These are phyloP conservation scores for Cordyceps javanica DNA, from an alignment of 2,329 filamentous ascomycete species.

Conservation along the genomic window DNA sequence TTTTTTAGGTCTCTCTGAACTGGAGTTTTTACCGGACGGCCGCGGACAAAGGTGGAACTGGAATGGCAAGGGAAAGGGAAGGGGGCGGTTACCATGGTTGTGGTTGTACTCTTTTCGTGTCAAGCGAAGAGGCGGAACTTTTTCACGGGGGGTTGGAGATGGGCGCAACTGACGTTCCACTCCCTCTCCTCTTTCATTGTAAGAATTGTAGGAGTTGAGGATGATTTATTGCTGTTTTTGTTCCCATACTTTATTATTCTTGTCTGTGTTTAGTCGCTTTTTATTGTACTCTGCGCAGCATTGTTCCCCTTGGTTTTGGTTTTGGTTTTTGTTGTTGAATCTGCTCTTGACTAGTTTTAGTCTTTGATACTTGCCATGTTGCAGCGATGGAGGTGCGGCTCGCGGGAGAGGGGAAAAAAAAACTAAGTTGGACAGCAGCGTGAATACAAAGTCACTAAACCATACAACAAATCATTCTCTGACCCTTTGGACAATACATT, in stretches of 20 bases:
- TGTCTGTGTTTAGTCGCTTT: conserved; percentile 3
- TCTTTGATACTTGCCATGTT: conserved; percentile 8
- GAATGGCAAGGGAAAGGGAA: background rate
- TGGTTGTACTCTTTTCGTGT: conserved; percentile 1
- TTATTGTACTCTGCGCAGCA: conserved; percentile 12
- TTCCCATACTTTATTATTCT: background rate
- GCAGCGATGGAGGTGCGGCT: conserved; percentile 2
- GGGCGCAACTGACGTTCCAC: background rate
- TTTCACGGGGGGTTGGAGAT: background rate
- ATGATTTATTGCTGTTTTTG: conserved; percentile 11
- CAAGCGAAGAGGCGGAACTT: background rate
- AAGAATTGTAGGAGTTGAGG: conserved; percentile 15
- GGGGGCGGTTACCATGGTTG: background rate
- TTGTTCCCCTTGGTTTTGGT: conserved; percentile 4
- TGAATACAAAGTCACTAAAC: conserved; percentile 12
- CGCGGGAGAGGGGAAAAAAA: conserved; percentile 1
- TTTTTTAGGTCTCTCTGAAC: conserved; percentile 5
- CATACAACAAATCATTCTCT: background rate
- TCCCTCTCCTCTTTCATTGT: background rate
- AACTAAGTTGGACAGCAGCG: conserved; percentile 13
- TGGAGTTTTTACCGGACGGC: conserved; percentile 11
- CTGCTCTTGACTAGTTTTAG: conserved; percentile 6
- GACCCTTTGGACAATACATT: background rate
- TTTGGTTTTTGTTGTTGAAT: conserved; percentile 1
- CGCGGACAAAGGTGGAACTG: background rate